Conservation (phyloP, 108 stramenopile species). For the Cyclotella atomus region DNA sequence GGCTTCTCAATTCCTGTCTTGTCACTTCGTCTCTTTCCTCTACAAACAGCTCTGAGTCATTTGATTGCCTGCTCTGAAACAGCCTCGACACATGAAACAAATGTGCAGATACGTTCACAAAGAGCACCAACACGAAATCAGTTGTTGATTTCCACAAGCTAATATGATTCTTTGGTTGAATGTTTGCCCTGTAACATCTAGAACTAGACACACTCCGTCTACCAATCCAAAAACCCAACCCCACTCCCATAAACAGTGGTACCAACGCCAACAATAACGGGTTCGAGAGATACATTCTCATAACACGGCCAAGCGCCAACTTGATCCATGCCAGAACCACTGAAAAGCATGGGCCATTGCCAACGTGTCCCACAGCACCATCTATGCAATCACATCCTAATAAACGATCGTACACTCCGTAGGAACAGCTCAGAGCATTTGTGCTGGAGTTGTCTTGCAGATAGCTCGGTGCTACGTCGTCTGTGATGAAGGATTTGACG, state of each 20-base stretch:
- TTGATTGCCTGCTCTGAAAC: neutral
- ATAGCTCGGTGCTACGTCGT: neutral
- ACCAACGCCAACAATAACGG: conserved; percentile 56
- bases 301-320: conserved; percentile 54
- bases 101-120: neutral
- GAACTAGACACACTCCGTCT: conserved; percentile 6
- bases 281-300: conserved; percentile 57
- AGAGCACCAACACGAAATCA: neutral
- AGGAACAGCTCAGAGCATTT: conserved; percentile 2
- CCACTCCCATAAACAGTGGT: conserved; percentile 59
- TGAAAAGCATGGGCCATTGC: conserved; percentile 19
- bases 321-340: conserved; percentile 59
- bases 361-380: neutral
- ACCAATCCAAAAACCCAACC: conserved; percentile 60
- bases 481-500: neutral
- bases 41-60: neutral
- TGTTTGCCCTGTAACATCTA: neutral
- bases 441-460: neutral
- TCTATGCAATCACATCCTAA: conserved; percentile 8
- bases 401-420: conserved; percentile 15
- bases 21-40: conserved; percentile 42
- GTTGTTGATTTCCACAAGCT: neutral
- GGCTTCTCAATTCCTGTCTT: conserved; percentile 26
- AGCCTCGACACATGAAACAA: neutral
- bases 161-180: neutral